Percentiles rank a stretch among this genome's conserved stretches.
phyloP scores from a whole-genome alignment of 2,329 filamentous ascomycete species.

The Aspergillus pseudotamarii region DNA sequence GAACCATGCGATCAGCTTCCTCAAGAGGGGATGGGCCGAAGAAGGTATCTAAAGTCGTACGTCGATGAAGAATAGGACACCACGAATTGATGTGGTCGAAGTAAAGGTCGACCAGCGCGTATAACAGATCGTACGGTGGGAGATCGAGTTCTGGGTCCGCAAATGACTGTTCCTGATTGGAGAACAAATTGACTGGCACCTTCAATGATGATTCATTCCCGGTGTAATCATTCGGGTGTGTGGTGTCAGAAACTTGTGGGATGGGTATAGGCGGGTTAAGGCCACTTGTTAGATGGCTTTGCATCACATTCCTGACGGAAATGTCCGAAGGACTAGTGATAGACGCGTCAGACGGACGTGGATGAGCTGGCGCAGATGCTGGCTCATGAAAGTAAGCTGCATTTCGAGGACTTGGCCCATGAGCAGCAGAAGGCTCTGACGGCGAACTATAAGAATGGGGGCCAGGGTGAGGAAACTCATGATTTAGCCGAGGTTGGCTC shows the following conservation, averaged over 20 bases:
- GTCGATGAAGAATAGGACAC: constrained; percentile 88
- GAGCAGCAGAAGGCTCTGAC: constrained; percentile 54
- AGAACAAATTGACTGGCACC: constrained; percentile 61
- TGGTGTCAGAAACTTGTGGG: constrained; percentile 26
- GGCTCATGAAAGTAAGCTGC: constrained; percentile 66
- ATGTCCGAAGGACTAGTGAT: constrained; percentile 40
- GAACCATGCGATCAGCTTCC: constrained; percentile 77
- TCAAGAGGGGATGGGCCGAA: constrained; percentile 77
- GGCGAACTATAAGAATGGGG: constrained; percentile 48
- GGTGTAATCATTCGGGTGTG: constrained; percentile 42
- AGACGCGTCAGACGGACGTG: constrained; percentile 50
- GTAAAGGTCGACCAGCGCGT: constrained; percentile 73
- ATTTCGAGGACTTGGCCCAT: constrained; percentile 59
- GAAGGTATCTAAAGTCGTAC: constrained; percentile 76
- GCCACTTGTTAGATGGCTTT: constrained; percentile 26
- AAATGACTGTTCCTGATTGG: constrained; percentile 51
- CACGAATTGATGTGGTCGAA: constrained; percentile 81
- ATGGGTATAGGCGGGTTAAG: constrained; percentile 26
- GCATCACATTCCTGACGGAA: constrained; percentile 31
- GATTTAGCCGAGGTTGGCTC: constrained; percentile 32
- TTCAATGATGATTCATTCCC: constrained; percentile 55
- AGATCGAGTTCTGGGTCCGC: constrained; percentile 64
- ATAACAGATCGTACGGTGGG: constrained; percentile 74
- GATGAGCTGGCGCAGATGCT: constrained; percentile 51
- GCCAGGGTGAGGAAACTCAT: constrained; percentile 30